phyloP scores from a whole-genome alignment of 139 green algal species.

The Chloropicon primus region DNA sequence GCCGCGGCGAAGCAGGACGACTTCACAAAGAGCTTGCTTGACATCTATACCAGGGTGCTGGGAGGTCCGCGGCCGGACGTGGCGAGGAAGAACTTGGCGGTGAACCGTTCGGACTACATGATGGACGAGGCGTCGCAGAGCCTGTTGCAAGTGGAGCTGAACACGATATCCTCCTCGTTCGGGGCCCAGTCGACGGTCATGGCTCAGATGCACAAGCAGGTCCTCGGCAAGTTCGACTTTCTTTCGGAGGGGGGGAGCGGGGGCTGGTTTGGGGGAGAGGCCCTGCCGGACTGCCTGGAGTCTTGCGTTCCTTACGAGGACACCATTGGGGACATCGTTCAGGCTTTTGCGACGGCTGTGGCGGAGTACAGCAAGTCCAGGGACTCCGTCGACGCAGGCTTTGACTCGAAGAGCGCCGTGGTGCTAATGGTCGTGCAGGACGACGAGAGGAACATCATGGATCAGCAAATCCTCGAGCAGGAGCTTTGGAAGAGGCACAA shows the following conservation, averaged over 20 bases:
- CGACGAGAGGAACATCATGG: slow-evolving; percentile 78
- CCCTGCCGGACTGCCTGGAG: background rate
- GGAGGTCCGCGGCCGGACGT: background rate
- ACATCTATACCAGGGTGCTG: slow-evolving; percentile 20
- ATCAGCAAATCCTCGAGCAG: slow-evolving; percentile 57
- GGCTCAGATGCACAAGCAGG: slow-evolving; percentile 48
- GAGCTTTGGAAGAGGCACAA: slow-evolving; percentile 62
- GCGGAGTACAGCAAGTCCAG: background rate
- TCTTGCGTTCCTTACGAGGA: slow-evolving; percentile 52
- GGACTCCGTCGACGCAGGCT: background rate
- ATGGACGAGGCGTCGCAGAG: slow-evolving; percentile 63
- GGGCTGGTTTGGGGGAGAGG: background rate
- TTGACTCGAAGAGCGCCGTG: slow-evolving; percentile 18
- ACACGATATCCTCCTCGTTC: slow-evolving; percentile 95
- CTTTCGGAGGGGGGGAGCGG: background rate
- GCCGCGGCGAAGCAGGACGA: slow-evolving; percentile 49
- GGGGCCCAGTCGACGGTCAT: slow-evolving; percentile 56
- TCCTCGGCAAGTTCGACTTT: slow-evolving; percentile 12
- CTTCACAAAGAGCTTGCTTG: slow-evolving; percentile 55
- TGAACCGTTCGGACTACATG: slow-evolving; percentile 96
- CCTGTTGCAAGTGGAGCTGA: slow-evolving; percentile 93
- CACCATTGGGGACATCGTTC: slow-evolving; percentile 33
- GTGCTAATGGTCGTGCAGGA: slow-evolving; percentile 89
- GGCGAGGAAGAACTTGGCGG: slow-evolving; percentile 34
- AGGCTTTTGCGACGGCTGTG: slow-evolving; percentile 40